Conservation (phyloP, 2,329 filamentous ascomycete species). For the Ascochyta pisi region DNA sequence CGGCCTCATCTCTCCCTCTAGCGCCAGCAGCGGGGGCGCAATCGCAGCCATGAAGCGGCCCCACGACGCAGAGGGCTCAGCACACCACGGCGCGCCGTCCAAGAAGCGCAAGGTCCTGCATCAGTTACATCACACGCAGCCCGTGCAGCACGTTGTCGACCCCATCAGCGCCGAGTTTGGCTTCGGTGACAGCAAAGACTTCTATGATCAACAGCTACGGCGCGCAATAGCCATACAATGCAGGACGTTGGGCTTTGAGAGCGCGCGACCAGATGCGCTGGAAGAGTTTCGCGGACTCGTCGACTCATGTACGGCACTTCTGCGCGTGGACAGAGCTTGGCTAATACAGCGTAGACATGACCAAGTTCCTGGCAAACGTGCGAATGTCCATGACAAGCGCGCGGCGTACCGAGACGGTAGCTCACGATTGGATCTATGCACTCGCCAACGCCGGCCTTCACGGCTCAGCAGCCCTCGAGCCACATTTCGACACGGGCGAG, state of each 20-base stretch:
- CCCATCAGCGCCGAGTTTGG: slow-evolving; percentile 43
- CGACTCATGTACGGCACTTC: slow-evolving; percentile 63
- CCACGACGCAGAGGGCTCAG: slow-evolving; percentile 28
- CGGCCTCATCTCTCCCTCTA: slow-evolving; percentile 38
- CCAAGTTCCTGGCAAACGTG: slow-evolving; percentile 60
- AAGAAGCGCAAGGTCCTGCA: slow-evolving; percentile 48
- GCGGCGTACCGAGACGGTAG: slow-evolving; percentile 62
- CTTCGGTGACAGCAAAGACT: slow-evolving; percentile 55
- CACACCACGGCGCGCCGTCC: slow-evolving; percentile 30
- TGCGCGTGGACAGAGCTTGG: slow-evolving; percentile 19
- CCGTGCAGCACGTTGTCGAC: slow-evolving; percentile 41
- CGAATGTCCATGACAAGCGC: slow-evolving; percentile 64
- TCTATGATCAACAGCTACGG: slow-evolving; percentile 62
- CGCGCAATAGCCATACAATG: slow-evolving; percentile 62
- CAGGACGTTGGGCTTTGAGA: slow-evolving; percentile 61
- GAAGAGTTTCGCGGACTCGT: slow-evolving; percentile 62
- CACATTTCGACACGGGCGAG: slow-evolving; percentile 52
- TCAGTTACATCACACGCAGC: slow-evolving; percentile 45
- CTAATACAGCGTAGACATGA: slow-evolving; percentile 56
- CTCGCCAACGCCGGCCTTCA: slow-evolving; percentile 52
- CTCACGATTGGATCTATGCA: slow-evolving; percentile 65
- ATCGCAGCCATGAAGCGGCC: slow-evolving; percentile 46
- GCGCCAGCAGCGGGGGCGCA: slow-evolving; percentile 40
- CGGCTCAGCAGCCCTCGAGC: slow-evolving; percentile 49
- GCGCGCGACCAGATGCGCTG: slow-evolving; percentile 62